Evolutionary conservation across 306 rosid genomes (phyloP).

Genomic region (Begonia masoniana): DNA sequence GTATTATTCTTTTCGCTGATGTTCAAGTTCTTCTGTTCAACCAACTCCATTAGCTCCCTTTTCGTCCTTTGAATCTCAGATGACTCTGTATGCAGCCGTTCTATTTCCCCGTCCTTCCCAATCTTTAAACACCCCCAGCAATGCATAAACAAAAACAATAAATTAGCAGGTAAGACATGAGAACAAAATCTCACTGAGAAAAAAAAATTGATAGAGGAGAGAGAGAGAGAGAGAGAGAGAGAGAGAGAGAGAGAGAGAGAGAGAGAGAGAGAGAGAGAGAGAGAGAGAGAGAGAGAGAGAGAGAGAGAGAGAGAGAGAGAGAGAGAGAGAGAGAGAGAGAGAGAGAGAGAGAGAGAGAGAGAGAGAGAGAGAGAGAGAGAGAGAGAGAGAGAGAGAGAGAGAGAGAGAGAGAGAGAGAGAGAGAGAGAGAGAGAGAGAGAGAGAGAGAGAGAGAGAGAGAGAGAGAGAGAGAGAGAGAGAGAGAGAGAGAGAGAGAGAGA

Average conservation of each 20-base stretch:
- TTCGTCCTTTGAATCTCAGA: slow-evolving; percentile 70
- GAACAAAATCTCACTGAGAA: background rate
- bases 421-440: no score
- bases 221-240: no score
- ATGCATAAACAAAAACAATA: background rate
- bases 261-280: no score
- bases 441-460: background rate
- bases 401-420: no score
- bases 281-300: background rate
- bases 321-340: no score
- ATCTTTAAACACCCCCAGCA: slow-evolving; percentile 32
- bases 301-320: background rate
- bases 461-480: no score
- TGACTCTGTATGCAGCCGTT: slow-evolving; percentile 60
- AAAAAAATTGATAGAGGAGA: background rate
- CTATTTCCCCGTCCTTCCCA: slow-evolving; percentile 77
- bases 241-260: no score
- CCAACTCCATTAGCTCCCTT: slow-evolving; percentile 64
- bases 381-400: no score
- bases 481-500: no score
- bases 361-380: no score
- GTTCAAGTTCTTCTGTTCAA: slow-evolving; percentile 56
- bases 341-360: no score
- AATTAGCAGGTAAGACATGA: background rate
- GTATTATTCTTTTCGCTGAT: slow-evolving; percentile 67